Conservation (phyloP, 148 eudicot genomes). For the Diospyros lotus region DNA sequence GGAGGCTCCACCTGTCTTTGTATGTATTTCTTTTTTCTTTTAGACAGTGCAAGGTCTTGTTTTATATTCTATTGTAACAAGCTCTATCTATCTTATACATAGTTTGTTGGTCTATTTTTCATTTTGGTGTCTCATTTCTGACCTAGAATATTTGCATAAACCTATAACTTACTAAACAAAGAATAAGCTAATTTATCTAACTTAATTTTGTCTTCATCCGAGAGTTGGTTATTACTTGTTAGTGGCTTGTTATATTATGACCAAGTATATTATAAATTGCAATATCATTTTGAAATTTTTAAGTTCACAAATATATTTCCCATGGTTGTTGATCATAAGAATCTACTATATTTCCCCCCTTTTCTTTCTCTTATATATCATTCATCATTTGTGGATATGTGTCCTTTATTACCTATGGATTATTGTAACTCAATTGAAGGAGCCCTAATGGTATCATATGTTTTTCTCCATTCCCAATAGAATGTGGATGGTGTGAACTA, state of each 20-base stretch:
- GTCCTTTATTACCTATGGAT: too few species aligned
- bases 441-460: neutral
- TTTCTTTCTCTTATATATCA: neutral
- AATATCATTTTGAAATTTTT: neutral
- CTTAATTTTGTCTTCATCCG: neutral
- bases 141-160: neutral
- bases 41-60: neutral
- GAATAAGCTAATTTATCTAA: neutral
- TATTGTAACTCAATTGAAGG: too few species aligned
- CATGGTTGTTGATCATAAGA: neutral
- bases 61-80: neutral
- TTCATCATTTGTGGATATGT: neutral
- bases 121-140: neutral
- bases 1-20: slow-evolving; percentile 99
- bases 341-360: neutral
- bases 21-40: slow-evolving; percentile 52
- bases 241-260: neutral
- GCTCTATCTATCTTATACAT: neutral
- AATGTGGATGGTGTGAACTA: slow-evolving; percentile 93
- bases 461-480: slow-evolving; percentile 33
- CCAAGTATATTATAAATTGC: neutral
- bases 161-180: neutral
- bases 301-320: neutral
- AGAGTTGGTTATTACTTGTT: neutral
- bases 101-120: neutral